Percentiles rank a stretch among this genome's conserved stretches.
phyloP scores from a whole-genome alignment of 1,284 basidiomycete genomes.

The Microstroma glucosiphilum region DNA sequence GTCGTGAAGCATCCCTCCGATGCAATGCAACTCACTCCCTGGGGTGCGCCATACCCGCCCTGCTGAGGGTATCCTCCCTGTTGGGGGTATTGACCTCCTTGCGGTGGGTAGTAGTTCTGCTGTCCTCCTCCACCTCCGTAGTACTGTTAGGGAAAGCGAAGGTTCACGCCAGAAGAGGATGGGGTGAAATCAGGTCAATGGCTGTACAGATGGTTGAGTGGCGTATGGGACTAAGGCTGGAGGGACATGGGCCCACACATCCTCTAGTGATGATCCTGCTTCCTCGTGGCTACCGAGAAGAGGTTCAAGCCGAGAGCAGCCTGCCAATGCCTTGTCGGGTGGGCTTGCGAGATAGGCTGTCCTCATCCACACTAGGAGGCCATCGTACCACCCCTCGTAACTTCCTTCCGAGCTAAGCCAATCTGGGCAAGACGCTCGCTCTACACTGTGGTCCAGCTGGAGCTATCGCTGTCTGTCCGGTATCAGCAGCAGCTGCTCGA shows the following conservation, averaged over 20 bases:
- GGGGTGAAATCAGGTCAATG: not conserved
- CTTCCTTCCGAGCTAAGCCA: too few species aligned
- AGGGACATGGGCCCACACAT: not conserved
- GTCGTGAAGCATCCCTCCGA: not conserved
- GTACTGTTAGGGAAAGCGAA: not conserved
- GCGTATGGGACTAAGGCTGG: not conserved
- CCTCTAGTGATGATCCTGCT: not conserved
- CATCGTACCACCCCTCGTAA: too few species aligned
- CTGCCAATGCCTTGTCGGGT: too few species aligned
- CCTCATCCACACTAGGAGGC: too few species aligned
- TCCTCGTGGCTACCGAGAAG: not conserved
- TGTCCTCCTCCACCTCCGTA: conserved; percentile 3
- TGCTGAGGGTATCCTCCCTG: conserved; percentile 4
- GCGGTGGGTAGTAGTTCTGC: not conserved
- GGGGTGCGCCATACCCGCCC: not conserved
- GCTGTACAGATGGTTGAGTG: not conserved
- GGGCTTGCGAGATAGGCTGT: too few species aligned
- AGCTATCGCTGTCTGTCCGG: not conserved
- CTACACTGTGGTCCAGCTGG: too few species aligned
- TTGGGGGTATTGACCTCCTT: not conserved
- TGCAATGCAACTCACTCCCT: not conserved
- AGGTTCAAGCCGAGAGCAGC: too few species aligned
- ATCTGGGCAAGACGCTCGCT: too few species aligned
- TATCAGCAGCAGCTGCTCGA: not conserved
- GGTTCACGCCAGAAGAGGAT: not conserved